These are phyloP conservation scores for Boehmeria nivea DNA, from an alignment of 306 rosid genomes.

Conservation along the genomic window DNA sequence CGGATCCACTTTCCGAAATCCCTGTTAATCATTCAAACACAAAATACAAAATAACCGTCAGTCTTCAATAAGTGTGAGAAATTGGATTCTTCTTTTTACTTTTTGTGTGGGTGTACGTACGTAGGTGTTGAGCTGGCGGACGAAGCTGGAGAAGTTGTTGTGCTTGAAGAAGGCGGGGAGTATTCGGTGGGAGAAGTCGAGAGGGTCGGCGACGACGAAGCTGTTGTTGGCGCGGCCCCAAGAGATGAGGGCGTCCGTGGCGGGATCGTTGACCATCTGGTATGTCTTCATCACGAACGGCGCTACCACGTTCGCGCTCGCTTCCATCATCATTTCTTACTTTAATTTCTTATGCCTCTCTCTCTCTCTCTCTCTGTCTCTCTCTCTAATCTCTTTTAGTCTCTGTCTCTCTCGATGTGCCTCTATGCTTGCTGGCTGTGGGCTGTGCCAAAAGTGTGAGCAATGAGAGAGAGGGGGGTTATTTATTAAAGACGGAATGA, in stretches of 20 bases:
- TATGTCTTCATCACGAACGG: slow-evolving; percentile 88
- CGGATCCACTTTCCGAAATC: slow-evolving; percentile 87
- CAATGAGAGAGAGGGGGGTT: neutral
- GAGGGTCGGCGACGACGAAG: slow-evolving; percentile 78
- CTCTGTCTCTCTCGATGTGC: neutral
- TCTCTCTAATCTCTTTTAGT: neutral
- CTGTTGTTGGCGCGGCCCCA: slow-evolving; percentile 84
- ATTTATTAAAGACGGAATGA: neutral
- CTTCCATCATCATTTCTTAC: slow-evolving; percentile 55
- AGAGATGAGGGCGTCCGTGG: slow-evolving; percentile 48
- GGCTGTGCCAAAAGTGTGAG: neutral
- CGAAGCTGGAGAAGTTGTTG: slow-evolving; percentile 91
- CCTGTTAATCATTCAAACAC: slow-evolving; percentile 26
- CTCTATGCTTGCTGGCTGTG: neutral
- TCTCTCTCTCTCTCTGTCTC: neutral
- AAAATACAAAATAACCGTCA: too few relatives aligned
- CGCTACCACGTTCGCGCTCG: slow-evolving; percentile 36
- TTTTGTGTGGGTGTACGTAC: slow-evolving; percentile 16
- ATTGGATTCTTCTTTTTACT: too few relatives aligned
- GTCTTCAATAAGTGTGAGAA: neutral
- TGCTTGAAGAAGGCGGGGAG: slow-evolving; percentile 87
- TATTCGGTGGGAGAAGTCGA: slow-evolving; percentile 58
- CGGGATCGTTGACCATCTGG: slow-evolving; percentile 78
- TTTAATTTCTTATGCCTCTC: slow-evolving; percentile 41
- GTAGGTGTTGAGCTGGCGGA: slow-evolving; percentile 92